Conservation (phyloP, 352 stramenopile species). For the Phytophthora litchii region DNA sequence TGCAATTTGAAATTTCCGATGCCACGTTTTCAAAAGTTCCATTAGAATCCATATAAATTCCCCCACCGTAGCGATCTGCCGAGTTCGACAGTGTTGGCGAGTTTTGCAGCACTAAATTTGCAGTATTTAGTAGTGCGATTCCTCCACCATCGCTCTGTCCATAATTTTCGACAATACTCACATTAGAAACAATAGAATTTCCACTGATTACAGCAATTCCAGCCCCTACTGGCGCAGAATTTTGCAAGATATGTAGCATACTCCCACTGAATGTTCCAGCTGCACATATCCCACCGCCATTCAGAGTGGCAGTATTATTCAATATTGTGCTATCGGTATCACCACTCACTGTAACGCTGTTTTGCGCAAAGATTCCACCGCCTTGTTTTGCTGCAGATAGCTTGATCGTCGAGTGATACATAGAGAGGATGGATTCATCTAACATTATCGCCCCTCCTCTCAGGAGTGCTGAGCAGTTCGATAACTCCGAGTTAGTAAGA, state of each 20-base stretch:
- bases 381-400: slow-evolving; percentile 30
- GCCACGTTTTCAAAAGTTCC: slow-evolving; percentile 31
- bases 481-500: slow-evolving; percentile 18
- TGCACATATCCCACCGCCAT: slow-evolving; percentile 35
- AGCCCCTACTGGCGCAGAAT: slow-evolving; percentile 39
- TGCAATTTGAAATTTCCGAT: slow-evolving; percentile 39
- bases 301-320: slow-evolving; percentile 29
- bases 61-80: slow-evolving; percentile 46
- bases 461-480: slow-evolving; percentile 21
- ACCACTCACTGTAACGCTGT: slow-evolving; percentile 19
- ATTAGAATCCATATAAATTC: slow-evolving; percentile 47
- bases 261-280: slow-evolving; percentile 10
- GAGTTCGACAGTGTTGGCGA: slow-evolving; percentile 34
- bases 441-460: slow-evolving; percentile 43
- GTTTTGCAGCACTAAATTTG: slow-evolving; percentile 17
- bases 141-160: slow-evolving; percentile 51
- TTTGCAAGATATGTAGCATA: slow-evolving; percentile 24
- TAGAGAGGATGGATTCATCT: slow-evolving; percentile 23
- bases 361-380: slow-evolving; percentile 38
- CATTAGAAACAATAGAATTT: slow-evolving; percentile 10
- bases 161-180: slow-evolving; percentile 35
- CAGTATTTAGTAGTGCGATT: slow-evolving; percentile 40
- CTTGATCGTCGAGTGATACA: slow-evolving; percentile 20
- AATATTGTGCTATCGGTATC: slow-evolving; percentile 22
- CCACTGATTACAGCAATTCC: slow-evolving; percentile 37